These are phyloP conservation scores for Epichloe scottii DNA, from an alignment of 2,329 filamentous ascomycete genomes.

Conservation along the genomic window DNA sequence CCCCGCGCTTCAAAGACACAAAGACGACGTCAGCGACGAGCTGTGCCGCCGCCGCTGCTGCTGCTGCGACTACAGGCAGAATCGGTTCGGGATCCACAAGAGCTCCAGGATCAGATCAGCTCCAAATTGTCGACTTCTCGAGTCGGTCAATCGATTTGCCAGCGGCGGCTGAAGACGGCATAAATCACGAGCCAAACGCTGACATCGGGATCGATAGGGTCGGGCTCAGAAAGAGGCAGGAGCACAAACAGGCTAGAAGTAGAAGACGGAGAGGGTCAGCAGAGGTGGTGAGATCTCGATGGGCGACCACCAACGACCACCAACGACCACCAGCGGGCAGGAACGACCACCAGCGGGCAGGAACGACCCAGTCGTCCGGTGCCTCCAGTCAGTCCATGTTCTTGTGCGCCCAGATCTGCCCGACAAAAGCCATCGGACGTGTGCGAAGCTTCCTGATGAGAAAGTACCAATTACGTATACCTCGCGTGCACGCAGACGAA, in stretches of 20 bases:
- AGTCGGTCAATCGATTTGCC: not conserved
- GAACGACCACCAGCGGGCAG: not conserved
- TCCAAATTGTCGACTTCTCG: not conserved
- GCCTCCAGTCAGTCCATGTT: not conserved
- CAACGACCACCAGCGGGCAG: no score
- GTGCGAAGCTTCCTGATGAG: no score
- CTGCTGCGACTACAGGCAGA: not conserved
- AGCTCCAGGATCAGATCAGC: not conserved
- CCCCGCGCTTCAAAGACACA: conserved; percentile 8
- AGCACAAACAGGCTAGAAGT: not conserved
- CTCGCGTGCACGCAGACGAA: no score
- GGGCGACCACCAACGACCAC: not conserved
- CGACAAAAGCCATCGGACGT: no score
- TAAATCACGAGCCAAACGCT: not conserved
- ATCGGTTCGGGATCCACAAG: not conserved
- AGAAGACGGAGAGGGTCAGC: not conserved
- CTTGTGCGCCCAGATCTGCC: not conserved
- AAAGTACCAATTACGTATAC: no score
- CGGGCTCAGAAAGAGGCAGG: not conserved
- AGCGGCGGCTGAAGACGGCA: not conserved
- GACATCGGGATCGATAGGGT: not conserved
- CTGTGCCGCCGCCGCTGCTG: no score
- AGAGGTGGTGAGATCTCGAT: conserved; percentile 2
- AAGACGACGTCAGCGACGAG: not conserved
- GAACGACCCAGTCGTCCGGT: not conserved